Evolutionary conservation across 2,329 filamentous ascomycete genomes (phyloP), one percentile per base, ranked within the genome.

Genomic region (Paracoccidioides brasiliensis): DNA sequence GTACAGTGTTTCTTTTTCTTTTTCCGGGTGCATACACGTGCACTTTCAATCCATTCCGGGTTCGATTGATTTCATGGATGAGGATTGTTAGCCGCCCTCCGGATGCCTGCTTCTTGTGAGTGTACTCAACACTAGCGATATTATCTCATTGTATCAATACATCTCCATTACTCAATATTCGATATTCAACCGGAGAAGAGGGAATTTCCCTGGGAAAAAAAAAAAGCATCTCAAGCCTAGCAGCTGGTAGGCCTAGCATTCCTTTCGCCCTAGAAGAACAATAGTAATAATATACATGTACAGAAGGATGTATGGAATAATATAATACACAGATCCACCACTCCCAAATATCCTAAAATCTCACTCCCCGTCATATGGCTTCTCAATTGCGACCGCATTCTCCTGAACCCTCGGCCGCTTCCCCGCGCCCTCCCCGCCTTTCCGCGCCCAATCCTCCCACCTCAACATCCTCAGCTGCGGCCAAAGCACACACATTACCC

Each of bases 401-500:
- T 50, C 66, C 53, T 71, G 54, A 56, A 68, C 64, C 59, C 70
- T 71, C 33, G 68, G 54, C 37, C 59, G 55, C 38, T 62, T 61
- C 37, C 55, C 56, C 48, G 67, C 64, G 32, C 62, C 60, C 30
- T 59, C 60, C 10, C 64, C 57, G 44, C 60, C 56, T 5, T 66
- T 64, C 44, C 61, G 61, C 59, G 72, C 69, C 70, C 72, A 71
- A 59, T 68, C 66, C 58, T 58, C 58, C 70, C 67, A 72, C 52
- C 65, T 63, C 55, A 71, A 61, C 64, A 58, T 63, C 56, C 70
- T 65, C 62, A 64, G 66, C 44, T 64, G 60, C 42, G 88, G 89
- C 73, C 81, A 85, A 55, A 95, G 66, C 37, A 94, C 78, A 67
- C 83, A 81, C 10, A 84, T 81, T 22, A 90, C 82, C 64, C 78